These are phyloP conservation scores for Pseudogymnoascus sp. DNA, from an alignment of 2,329 filamentous ascomycete genomes.

Conservation along the genomic window DNA sequence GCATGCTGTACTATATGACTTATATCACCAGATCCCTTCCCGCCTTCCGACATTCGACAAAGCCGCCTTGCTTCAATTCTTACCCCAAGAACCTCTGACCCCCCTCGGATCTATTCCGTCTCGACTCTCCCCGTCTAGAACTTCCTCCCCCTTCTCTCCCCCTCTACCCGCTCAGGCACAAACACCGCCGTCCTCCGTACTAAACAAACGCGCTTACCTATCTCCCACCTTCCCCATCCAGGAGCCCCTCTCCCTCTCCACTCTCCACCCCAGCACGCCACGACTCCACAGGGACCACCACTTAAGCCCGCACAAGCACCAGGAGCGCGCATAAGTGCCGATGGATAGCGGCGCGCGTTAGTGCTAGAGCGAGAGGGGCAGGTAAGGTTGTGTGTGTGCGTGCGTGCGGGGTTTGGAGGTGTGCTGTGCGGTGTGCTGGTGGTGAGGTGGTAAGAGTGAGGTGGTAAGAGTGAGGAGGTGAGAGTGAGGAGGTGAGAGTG, in stretches of 20 bases:
- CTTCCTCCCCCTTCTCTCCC: too few relatives aligned
- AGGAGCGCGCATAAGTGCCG: background rate
- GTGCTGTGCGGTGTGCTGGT: background rate
- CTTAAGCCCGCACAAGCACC: background rate
- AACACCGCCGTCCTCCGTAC: background rate
- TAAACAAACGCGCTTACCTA: background rate
- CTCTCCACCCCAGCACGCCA: background rate
- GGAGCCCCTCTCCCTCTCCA: background rate
- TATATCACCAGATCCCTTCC: too few relatives aligned
- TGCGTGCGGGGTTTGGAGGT: background rate
- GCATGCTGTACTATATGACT: too few relatives aligned
- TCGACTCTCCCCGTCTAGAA: too few relatives aligned
- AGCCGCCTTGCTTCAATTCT: too few relatives aligned
- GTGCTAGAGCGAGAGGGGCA: background rate
- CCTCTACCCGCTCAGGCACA: too few relatives aligned
- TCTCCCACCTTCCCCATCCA: background rate
- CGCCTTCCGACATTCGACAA: too few relatives aligned
- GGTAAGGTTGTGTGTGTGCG: background rate
- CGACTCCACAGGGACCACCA: background rate
- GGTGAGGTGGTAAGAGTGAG: background rate
- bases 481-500: too few relatives aligned
- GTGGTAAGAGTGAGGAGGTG: background rate
- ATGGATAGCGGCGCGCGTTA: background rate
- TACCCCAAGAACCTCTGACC: too few relatives aligned
- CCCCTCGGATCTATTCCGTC: too few relatives aligned